phyloP scores from a whole-genome alignment of 148 eudicot species.

The Rhododendron griersonianum region DNA sequence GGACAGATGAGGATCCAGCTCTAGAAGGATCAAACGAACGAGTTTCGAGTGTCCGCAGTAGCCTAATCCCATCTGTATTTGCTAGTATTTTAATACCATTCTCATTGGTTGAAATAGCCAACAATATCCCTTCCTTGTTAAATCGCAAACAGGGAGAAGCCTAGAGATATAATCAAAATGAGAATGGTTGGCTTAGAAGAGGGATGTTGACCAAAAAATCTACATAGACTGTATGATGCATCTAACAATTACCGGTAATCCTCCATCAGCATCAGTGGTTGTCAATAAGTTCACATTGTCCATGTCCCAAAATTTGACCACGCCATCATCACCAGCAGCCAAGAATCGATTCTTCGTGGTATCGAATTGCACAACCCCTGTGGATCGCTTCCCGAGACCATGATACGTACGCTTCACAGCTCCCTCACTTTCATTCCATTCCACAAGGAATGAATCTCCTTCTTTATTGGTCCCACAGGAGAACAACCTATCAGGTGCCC shows the following conservation, averaged over 20 bases:
- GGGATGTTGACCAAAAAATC: background rate
- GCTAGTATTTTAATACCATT: slow-evolving; percentile 87
- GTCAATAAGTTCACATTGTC: slow-evolving; percentile 62
- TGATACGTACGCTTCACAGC: slow-evolving; percentile 69
- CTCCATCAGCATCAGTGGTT: slow-evolving; percentile 74
- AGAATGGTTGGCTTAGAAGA: slow-evolving; percentile 10
- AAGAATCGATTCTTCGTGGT: slow-evolving; percentile 76
- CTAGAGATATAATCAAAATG: slow-evolving; percentile 29
- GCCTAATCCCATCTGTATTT: slow-evolving; percentile 61
- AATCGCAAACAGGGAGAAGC: slow-evolving; percentile 88
- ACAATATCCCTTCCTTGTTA: slow-evolving; percentile 75
- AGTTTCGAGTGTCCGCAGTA: slow-evolving; percentile 50
- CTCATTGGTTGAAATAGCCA: slow-evolving; percentile 83
- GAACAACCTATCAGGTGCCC: slow-evolving; percentile 56
- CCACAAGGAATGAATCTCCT: slow-evolving; percentile 89
- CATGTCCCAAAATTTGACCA: slow-evolving; percentile 91
- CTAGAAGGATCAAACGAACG: slow-evolving; percentile 68
- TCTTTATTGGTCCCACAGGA: slow-evolving; percentile 95
- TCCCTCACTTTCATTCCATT: slow-evolving; percentile 98
- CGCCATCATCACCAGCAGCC: slow-evolving; percentile 84
- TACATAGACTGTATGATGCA: background rate
- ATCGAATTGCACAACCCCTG: slow-evolving; percentile 82
- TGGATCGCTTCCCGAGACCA: slow-evolving; percentile 81
- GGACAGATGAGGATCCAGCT: slow-evolving; percentile 45
- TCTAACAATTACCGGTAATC: slow-evolving; percentile 59